Evolutionary conservation across 1,284 basidiomycete species (phyloP).

Genomic region (Sutorius eximius): DNA sequence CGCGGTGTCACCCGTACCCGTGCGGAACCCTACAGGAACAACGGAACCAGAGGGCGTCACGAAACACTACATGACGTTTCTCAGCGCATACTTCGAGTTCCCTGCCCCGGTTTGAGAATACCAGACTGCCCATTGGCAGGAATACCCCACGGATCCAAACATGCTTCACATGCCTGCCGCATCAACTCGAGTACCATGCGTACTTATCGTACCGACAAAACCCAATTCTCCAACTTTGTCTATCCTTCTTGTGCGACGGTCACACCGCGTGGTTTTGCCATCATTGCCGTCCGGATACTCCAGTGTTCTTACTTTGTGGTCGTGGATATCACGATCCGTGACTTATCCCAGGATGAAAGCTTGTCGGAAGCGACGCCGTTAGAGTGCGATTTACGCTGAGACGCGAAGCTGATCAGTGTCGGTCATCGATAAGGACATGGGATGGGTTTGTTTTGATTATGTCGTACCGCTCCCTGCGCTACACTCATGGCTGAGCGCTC

Average conservation of each 20-base stretch:
- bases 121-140: background rate
- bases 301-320: slow-evolving; percentile 34
- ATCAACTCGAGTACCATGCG: slow-evolving; percentile 2
- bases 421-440: background rate
- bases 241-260: background rate
- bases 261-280: slow-evolving; percentile 8
- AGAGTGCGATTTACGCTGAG: background rate
- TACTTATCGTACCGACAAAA: background rate
- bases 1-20: too few relatives aligned
- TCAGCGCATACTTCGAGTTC: slow-evolving; percentile 39
- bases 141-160: background rate
- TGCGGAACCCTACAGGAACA: slow-evolving; percentile 32
- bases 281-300: background rate
- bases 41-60: slow-evolving; percentile 42
- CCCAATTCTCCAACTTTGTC: background rate
- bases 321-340: background rate
- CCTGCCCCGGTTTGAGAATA: slow-evolving; percentile 14
- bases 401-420: slow-evolving; percentile 1
- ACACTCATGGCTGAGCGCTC: slow-evolving; percentile 4
- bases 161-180: background rate
- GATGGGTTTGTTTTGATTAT: background rate
- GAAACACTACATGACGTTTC: slow-evolving; percentile 30
- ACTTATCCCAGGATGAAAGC: background rate
- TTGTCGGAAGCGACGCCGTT: background rate
- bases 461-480: background rate